phyloP scores from a whole-genome alignment of 495 filamentous ascomycete genomes.

The Talaromyces wortmannii region DNA sequence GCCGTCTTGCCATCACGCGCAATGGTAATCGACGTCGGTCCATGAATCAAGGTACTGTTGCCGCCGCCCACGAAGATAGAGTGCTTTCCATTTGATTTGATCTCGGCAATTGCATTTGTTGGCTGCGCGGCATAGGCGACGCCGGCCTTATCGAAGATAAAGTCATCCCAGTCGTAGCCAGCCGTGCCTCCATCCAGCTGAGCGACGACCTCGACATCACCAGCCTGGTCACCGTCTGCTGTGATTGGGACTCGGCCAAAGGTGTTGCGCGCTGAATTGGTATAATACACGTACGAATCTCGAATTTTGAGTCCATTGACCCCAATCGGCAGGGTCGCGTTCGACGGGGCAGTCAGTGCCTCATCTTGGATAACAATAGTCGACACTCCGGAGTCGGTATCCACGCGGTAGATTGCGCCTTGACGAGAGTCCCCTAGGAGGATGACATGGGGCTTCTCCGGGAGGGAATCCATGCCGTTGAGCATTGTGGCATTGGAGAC shows the following conservation, averaged over 20 bases:
- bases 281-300: conserved; percentile 28
- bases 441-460: conserved; percentile 10
- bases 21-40: conserved; percentile 21
- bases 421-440: conserved; percentile 29
- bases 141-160: conserved; percentile 18
- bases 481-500: conserved; percentile 22
- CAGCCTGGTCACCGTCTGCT: conserved; percentile 13
- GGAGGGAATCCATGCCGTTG: conserved; percentile 29
- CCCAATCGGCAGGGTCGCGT: conserved; percentile 19
- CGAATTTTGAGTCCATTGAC: conserved; percentile 34
- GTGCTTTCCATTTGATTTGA: conserved; percentile 12
- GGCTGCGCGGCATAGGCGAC: conserved; percentile 20
- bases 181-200: conserved; percentile 1
- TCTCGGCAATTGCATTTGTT: conserved; percentile 15
- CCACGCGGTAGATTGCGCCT: conserved; percentile 31
- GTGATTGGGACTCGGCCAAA: conserved; percentile 24
- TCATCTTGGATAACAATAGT: conserved; percentile 18
- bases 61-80: conserved; percentile 17
- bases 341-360: conserved; percentile 6
- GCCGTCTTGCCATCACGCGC: conserved; percentile 6
- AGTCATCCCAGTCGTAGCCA: conserved; percentile 19
- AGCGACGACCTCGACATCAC: conserved; percentile 14
- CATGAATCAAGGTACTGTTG: conserved; percentile 8
- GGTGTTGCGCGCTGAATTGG: conserved; percentile 26
- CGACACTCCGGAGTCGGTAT: conserved; percentile 27